A percentile compares a stretch with the other conserved stretches of the same genome.
These are phyloP conservation scores for Pistacia integerrima DNA, from an alignment of 345 rosid genomes.

Conservation along the genomic window DNA sequence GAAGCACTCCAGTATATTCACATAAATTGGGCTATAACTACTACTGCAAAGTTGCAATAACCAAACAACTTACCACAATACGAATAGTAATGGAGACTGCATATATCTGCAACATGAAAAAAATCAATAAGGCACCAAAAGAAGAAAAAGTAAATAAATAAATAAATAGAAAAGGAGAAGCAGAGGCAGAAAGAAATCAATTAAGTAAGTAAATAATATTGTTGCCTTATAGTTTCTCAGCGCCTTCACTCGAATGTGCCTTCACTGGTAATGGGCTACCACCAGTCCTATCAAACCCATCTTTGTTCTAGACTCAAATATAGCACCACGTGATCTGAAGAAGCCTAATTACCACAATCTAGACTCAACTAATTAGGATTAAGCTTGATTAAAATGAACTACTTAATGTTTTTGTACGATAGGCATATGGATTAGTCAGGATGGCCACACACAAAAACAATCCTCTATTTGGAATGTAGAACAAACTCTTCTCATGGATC, in stretches of 20 bases:
- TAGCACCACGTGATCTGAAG: not conserved
- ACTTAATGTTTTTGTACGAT: no score
- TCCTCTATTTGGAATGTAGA: not conserved
- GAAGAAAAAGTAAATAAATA: slow-evolving; percentile 7
- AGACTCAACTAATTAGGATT: not conserved
- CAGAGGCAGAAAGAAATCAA: no score
- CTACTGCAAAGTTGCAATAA: not conserved
- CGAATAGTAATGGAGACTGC: slow-evolving; percentile 89
- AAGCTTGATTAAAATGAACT: not conserved
- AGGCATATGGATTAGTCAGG: not conserved
- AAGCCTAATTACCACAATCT: not conserved
- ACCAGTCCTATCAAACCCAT: no score
- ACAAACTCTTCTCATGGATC: not conserved
- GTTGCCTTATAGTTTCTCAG: not conserved
- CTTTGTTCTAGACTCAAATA: no score
- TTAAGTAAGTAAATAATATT: not conserved
- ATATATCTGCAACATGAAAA: slow-evolving; percentile 59
- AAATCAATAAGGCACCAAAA: not conserved
- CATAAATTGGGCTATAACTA: not conserved
- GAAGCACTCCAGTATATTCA: slow-evolving; percentile 2
- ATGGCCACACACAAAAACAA: not conserved
- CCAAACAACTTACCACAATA: slow-evolving; percentile 61
- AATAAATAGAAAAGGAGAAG: no score
- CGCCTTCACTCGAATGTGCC: not conserved
- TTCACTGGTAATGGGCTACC: no score